Percentiles rank a stretch among this genome's conserved stretches.
Evolutionary conservation across 2,329 filamentous ascomycete species (phyloP).

Genomic region (Arthroderma uncinatum): DNA sequence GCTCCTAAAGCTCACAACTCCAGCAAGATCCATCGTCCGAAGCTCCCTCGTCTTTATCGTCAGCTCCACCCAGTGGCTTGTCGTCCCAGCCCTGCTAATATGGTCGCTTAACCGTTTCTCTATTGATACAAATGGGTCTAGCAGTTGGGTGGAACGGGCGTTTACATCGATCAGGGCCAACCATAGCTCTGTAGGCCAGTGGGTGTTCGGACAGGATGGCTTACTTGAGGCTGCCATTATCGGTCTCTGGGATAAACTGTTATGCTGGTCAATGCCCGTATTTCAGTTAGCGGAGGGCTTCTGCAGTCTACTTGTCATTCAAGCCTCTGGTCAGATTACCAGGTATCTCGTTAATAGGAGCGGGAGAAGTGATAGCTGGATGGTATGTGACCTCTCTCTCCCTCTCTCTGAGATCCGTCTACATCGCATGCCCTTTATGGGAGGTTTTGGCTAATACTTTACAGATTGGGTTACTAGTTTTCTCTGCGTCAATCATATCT

Average conservation of each 20-base stretch:
- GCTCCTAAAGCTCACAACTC: slow-evolving; percentile 64
- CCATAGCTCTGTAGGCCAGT: slow-evolving; percentile 59
- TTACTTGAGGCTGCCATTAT: slow-evolving; percentile 69
- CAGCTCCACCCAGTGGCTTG: slow-evolving; percentile 69
- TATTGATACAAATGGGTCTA: slow-evolving; percentile 60
- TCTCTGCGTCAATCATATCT: slow-evolving; percentile 83
- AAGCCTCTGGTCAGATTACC: slow-evolving; percentile 87
- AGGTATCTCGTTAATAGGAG: slow-evolving; percentile 82
- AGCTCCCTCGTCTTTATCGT: slow-evolving; percentile 59
- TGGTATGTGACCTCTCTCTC: slow-evolving; percentile 50
- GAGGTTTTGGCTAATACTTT: slow-evolving; percentile 14
- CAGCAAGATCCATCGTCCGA: slow-evolving; percentile 64
- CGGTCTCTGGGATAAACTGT: slow-evolving; percentile 75
- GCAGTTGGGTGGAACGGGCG: slow-evolving; percentile 71
- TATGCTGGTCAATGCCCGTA: slow-evolving; percentile 83
- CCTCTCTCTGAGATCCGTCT: background rate
- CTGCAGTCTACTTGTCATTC: slow-evolving; percentile 90
- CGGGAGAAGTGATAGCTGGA: slow-evolving; percentile 89
- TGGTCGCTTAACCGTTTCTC: slow-evolving; percentile 95
- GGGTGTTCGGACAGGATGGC: slow-evolving; percentile 79
- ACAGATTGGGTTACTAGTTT: slow-evolving; percentile 74
- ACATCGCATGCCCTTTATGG: too few relatives aligned
- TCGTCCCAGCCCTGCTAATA: slow-evolving; percentile 77
- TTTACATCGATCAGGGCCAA: slow-evolving; percentile 53
- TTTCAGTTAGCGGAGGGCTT: slow-evolving; percentile 95